Evolutionary conservation across 2,329 filamentous ascomycete species (phyloP), one percentile per base, ranked within the genome.

Genomic region (Dactylellina parvicollis): DNA sequence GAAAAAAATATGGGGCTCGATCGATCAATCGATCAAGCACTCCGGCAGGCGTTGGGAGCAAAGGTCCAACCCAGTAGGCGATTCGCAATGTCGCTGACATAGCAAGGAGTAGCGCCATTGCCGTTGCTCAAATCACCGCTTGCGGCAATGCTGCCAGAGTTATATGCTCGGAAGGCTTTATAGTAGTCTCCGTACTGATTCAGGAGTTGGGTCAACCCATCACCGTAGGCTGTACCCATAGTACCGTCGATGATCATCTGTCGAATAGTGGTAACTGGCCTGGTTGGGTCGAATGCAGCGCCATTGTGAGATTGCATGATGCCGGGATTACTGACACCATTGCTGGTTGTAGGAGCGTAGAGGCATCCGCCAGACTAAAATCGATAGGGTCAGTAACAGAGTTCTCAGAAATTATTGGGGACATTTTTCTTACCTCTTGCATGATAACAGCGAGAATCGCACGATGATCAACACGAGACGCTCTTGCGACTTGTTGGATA

Each of bases 381-480:
- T 20, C 5, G n/a, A 46, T 40, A 38, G 46, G n/a, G n/a, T n/a
- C 9, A 36, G 75, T 74, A 76, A 47, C 24, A 16, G 24, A 18
- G 44, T 30, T 64, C 30, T 9, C 26, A n/a, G 16, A 26, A 26
- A 30, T 36, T 12, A 50, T 30, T 66, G 12, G 71, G 26, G 30
- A 30, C 14, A 26, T 42, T n/a, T 5, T 14, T 38, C 64, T 34
- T 52, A 76, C 75, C 77, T 82, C 81, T 76, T 82, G 80, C 80
- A 82, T 82, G 73, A 82, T 81, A 73, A 82, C 81, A 55, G 76
- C 78, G 52, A 82, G 78, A 74, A 82, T 80, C 46, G 82, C 78
- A n/a, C 80, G 75, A 62, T 77, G 72, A 61, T 81, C 81, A 50
- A 82, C 80, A 36, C 52, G 44, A 0, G 76, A 61, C 4, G 74